Evolutionary conservation across 2,329 filamentous ascomycete genomes (phyloP), one percentile per base, ranked within the genome.

Genomic region (Macrophomina pseudophaseolina): DNA sequence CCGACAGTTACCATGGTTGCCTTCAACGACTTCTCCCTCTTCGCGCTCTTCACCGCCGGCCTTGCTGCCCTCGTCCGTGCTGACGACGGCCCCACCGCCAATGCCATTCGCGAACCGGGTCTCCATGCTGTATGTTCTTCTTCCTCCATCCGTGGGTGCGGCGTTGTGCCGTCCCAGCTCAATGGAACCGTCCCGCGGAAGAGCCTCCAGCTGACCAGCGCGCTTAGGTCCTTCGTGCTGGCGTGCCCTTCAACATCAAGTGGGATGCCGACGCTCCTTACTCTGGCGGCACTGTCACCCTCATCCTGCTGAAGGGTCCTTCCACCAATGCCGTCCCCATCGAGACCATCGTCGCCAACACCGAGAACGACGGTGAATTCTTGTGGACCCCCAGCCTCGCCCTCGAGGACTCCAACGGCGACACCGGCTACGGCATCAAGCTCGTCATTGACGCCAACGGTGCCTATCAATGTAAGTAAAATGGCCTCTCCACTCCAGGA

Each of bases 261-360:
- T 90, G 88, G 88, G 69, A 80, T 68, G 79, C 82, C 58, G 82
- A 79, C 70, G 81, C 81, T 65, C 66, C 74, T 65, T 66, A 66
- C 65, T 32, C 66, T 3, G 60, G 59, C 23, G 82, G 81, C 73
- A 81, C 79, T 48, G 80, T 89, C 73, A 85, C 85, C n/a, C 79
- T 90, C 67, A 75, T 87, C 68, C 85, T 90, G 70, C 84, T 88
- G 71, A 84, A 84, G 73, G 87, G 87, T 38, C 86, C 87, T 38
- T 80, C 82, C 70, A 79, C 68, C 76, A 86, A 89, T 79, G 81
- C 86, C 56, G 71, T 80, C 48, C 82, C 84, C 52, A 76, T 85
- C 70, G 76, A 79, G 71, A 79, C 84, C 67, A 81, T 87, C 69
- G 83, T 81, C 68, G 75, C 71, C 28, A 74, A 76, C 69, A 85